Evolutionary conservation across 2,329 filamentous ascomycete species (phyloP), one percentile per base, ranked within the genome.

Genomic region (Pseudocercospora pini-densiflorae): DNA sequence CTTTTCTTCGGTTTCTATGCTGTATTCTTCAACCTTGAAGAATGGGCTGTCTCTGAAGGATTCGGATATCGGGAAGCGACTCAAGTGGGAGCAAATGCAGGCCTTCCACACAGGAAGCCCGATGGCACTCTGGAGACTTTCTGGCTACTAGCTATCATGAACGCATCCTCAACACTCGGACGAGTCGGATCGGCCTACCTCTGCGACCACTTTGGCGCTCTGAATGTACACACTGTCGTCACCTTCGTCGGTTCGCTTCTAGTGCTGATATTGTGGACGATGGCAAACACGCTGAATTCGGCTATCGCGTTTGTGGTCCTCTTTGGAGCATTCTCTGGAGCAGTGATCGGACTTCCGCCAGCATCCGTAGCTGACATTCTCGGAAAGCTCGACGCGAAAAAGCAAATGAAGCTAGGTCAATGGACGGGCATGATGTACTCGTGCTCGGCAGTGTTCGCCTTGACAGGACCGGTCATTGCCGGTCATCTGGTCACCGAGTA

Each of bases 381-480:
- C 64, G 78, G 76, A 7, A 43, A 43, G 7, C 65, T 67, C 5
- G 65, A 71, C 43, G 66, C 72, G 63, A 62, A 74, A 36, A 68
- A 70, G 5, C 76, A 79, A 55, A 72, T 78, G 59, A 81, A 80
- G 63, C 79, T 85, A 7, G 83, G 83, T 14, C 83, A 85, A 61
- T 85, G 83, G 83, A 81, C 79, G 2, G 83, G 83, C 49, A 84
- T 85, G 82, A 84, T 85, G 83, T 85, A 84, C 75, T 79, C 79
- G 10, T 74, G 76, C 53, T 79, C 82, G 8, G 81, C 81, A 1
- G 71, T 81, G 1, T 81, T 80, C n/a, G 78, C 82, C 1, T 77
- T 85, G 9, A 75, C 78, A 4, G 83, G 83, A 2, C 83, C 83
- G 1, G 73, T 84, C 64, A 80, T 85, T 63, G 80, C 81, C 19